Evolutionary conservation across 1,139 yeast genomes (phyloP).

Genomic region (Taiozyma sp.): DNA sequence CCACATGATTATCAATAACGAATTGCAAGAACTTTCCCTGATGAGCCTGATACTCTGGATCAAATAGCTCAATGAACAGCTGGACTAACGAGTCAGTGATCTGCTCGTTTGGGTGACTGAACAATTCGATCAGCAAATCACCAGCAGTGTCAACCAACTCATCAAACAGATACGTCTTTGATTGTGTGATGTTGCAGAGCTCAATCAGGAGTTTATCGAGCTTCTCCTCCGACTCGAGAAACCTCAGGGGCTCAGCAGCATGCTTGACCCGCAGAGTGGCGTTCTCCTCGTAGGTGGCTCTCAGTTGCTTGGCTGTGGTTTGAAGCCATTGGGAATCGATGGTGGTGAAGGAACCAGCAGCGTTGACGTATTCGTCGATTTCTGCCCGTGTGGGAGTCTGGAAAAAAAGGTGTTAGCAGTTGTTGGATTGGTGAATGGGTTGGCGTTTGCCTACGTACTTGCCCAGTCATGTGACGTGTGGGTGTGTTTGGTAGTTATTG

Average conservation of each 20-base stretch:
- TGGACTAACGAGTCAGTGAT: conserved; percentile 21
- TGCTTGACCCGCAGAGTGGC: conserved; percentile 24
- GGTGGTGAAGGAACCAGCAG: not conserved
- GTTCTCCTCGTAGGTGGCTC: conserved; percentile 24
- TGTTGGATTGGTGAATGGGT: too few species aligned
- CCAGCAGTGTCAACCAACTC: conserved; percentile 22
- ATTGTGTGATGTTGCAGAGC: conserved; percentile 24
- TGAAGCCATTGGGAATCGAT: conserved; percentile 18
- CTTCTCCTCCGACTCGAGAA: conserved; percentile 24
- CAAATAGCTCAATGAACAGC: conserved; percentile 5
- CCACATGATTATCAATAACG: conserved; percentile 1
- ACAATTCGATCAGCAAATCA: conserved; percentile 20
- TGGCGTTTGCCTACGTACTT: not conserved
- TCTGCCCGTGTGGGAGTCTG: not conserved
- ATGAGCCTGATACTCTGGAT: conserved; percentile 1
- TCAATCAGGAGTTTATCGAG: conserved; percentile 25
- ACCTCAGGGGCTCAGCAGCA: conserved; percentile 29
- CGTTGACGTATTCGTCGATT: not conserved
- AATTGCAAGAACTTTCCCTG: not conserved
- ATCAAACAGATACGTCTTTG: conserved; percentile 22
- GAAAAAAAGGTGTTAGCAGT: not conserved
- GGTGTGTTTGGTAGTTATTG: not conserved
- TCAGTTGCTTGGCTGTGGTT: conserved; percentile 21
- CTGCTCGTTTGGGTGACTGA: conserved; percentile 29
- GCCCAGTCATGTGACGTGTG: not conserved